These are phyloP conservation scores for Multifurca ochricompacta DNA, from an alignment of 768 basidiomycete species.

Conservation along the genomic window DNA sequence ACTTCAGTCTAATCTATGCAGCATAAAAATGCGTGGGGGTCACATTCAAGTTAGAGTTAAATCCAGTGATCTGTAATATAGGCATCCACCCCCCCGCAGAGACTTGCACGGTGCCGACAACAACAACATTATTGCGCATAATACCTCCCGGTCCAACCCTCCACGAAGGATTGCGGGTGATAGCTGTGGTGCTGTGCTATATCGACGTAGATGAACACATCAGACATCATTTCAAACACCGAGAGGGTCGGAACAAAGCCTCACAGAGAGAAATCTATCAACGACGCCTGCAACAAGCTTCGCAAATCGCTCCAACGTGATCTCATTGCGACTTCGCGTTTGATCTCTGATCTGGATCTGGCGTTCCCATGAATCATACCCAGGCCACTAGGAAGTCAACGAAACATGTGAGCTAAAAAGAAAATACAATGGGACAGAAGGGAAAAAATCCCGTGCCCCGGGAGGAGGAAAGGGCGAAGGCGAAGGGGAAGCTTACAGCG, in stretches of 20 bases:
- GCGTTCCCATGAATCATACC: conserved; percentile 13
- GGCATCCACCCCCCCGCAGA: conserved; percentile 19
- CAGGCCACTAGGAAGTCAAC: conserved; percentile 9
- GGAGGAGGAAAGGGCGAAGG: neutral
- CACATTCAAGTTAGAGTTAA: neutral
- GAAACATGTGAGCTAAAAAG: neutral
- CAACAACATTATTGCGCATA: conserved; percentile 2
- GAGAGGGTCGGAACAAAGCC: neutral
- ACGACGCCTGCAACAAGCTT: conserved; percentile 14
- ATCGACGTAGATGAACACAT: neutral
- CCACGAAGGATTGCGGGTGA: neutral
- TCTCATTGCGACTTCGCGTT: conserved; percentile 15
- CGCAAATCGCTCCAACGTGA: conserved; percentile 15
- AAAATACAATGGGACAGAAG: neutral
- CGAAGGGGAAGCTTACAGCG: neutral
- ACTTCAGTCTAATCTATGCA: neutral
- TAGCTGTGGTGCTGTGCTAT: neutral
- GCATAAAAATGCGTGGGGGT: neutral
- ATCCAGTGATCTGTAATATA: conserved; percentile 3
- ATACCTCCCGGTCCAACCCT: neutral
- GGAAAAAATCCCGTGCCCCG: no score
- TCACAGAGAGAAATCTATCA: conserved; percentile 16
- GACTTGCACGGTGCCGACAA: conserved; percentile 16
- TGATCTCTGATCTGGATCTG: conserved; percentile 19
- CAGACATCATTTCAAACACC: neutral